Conservation (phyloP, 306 rosid genomes). For the Oemleria cerasiformis region DNA sequence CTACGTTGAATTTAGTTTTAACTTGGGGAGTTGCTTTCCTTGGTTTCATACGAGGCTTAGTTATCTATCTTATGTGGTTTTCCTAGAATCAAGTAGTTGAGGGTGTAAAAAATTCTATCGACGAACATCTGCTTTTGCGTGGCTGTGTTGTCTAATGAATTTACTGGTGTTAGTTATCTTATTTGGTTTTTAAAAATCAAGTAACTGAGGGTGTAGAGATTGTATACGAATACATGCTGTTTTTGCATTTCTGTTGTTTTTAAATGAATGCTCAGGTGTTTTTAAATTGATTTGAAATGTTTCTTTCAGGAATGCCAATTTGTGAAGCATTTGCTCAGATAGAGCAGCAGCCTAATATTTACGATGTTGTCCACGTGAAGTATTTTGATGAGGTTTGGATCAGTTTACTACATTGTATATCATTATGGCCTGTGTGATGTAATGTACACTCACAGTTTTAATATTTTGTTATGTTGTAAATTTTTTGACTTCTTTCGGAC, state of each 20-base stretch:
- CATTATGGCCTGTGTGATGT: not conserved
- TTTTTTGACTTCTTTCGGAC: not conserved
- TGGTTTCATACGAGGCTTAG: not conserved
- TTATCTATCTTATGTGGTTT: not conserved
- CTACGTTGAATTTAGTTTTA: conserved; percentile 5
- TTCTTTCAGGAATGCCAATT: conserved; percentile 83
- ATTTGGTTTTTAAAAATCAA: not conserved
- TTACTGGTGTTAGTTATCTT: not conserved
- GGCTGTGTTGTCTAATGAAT: not conserved
- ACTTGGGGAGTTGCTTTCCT: not conserved
- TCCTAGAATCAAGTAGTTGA: not conserved
- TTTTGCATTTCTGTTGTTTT: not conserved
- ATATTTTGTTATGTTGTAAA: not conserved
- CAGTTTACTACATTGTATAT: not conserved
- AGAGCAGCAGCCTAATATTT: conserved; percentile 80
- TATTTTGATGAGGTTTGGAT: conserved; percentile 83
- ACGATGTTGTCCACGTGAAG: conserved; percentile 97
- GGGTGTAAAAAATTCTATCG: not conserved
- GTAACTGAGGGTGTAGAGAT: not conserved
- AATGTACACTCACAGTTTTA: not conserved
- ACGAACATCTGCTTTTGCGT: not conserved
- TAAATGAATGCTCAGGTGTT: not conserved
- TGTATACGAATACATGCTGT: not conserved
- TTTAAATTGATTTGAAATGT: not conserved
- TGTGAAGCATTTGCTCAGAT: conserved; percentile 96